A percentile compares a stretch with the other conserved stretches of the same genome.
Evolutionary conservation across 1,139 yeast species (phyloP).

Genomic region (Pichia sp.): DNA sequence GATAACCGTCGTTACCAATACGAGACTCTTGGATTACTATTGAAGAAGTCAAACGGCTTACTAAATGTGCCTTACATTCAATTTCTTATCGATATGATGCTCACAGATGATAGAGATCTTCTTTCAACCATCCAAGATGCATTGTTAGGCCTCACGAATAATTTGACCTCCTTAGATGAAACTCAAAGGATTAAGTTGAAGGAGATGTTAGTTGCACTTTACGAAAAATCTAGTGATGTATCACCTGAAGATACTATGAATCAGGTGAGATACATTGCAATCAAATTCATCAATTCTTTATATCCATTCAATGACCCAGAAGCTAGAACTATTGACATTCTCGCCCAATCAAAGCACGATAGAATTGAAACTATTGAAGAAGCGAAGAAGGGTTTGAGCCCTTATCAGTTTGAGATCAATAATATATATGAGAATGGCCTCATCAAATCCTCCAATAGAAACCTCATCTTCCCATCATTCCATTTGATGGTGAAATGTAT

Average conservation of each 20-base stretch:
- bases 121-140: conserved; percentile 69
- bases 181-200: conserved; percentile 39
- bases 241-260: conserved; percentile 18
- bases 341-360: conserved; percentile 49
- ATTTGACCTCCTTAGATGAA: conserved; percentile 36
- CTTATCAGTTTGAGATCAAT: conserved; percentile 52
- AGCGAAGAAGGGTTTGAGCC: conserved; percentile 75
- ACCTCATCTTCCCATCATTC: conserved; percentile 30
- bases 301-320: conserved; percentile 64
- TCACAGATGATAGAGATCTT: conserved; percentile 55
- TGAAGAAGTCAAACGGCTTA: conserved; percentile 43
- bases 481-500: conserved; percentile 23
- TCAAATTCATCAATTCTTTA: conserved; percentile 59
- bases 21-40: conserved; percentile 66
- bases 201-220: conserved; percentile 33
- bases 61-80: conserved; percentile 47
- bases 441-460: conserved; percentile 6
- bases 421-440: conserved; percentile 5
- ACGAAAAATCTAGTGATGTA: conserved; percentile 25
- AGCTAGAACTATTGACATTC: conserved; percentile 60
- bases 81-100: conserved; percentile 68
- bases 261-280: conserved; percentile 49
- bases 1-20: conserved; percentile 58
- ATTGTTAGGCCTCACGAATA: conserved; percentile 51
- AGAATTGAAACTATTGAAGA: conserved; percentile 70